Evolutionary conservation across 2,329 filamentous ascomycete genomes (phyloP).

Genomic region (Eurotiales sp.): DNA sequence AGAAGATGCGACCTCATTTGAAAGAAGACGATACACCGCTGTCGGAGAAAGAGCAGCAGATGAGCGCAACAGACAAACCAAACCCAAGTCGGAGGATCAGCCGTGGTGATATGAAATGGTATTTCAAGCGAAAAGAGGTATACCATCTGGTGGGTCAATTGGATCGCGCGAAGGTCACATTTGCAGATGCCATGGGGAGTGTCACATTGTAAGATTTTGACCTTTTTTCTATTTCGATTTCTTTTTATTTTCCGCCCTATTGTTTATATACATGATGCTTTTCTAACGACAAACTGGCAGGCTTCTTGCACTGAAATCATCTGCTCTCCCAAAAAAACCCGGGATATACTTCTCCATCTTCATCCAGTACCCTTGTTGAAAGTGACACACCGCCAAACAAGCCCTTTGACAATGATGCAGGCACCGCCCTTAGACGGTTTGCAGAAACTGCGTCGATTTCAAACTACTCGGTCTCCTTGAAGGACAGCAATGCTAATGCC

Average conservation of each 20-base stretch:
- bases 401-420: background rate
- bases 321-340: background rate
- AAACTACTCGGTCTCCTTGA: background rate
- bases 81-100: background rate
- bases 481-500: background rate
- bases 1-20: slow-evolving; percentile 6
- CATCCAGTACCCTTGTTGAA: background rate
- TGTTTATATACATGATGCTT: background rate
- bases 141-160: background rate
- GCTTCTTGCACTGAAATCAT: background rate
- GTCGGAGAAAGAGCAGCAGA: background rate
- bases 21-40: background rate
- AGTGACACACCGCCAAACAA: background rate
- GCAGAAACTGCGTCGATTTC: background rate
- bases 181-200: background rate
- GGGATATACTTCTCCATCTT: background rate
- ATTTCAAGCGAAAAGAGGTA: background rate
- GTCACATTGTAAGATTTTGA: background rate
- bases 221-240: background rate
- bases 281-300: background rate
- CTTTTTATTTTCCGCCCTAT: background rate
- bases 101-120: background rate
- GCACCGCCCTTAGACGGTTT: background rate
- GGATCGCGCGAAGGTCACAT: background rate
- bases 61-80: background rate